phyloP scores from a whole-genome alignment of 495 filamentous ascomycete species.

The Letharia lupina region DNA sequence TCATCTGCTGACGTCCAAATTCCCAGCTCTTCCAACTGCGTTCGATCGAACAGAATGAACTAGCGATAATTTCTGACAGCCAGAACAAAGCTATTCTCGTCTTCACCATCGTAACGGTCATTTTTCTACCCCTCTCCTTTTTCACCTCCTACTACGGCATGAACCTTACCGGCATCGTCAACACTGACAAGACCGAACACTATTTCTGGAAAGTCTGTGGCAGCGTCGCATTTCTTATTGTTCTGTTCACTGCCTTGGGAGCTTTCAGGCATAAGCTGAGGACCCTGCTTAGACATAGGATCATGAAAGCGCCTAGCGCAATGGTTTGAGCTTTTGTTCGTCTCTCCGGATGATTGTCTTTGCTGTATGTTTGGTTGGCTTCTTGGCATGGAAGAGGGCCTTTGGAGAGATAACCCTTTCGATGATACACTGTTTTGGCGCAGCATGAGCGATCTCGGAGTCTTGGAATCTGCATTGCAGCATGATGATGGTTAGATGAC shows the following conservation, averaged over 20 bases:
- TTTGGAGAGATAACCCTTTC: not conserved
- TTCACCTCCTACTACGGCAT: conserved; percentile 34
- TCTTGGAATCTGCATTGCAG: not conserved
- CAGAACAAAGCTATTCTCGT: conserved; percentile 30
- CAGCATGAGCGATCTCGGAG: not conserved
- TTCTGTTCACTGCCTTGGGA: conserved; percentile 22
- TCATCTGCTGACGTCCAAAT: not conserved
- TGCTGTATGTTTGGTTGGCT: not conserved
- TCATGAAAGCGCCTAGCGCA: conserved; percentile 4
- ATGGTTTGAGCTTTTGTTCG: conserved; percentile 6
- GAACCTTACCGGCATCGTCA: conserved; percentile 29
- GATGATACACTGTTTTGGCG: not conserved
- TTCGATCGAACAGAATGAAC: conserved; percentile 30
- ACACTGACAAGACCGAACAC: conserved; percentile 18
- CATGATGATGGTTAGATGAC: not conserved
- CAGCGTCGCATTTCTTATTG: conserved; percentile 22
- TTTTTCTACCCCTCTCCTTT: conserved; percentile 30
- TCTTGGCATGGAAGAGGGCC: not conserved
- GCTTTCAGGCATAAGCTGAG: conserved; percentile 20
- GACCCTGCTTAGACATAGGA: conserved; percentile 11
- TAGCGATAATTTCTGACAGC: conserved; percentile 27
- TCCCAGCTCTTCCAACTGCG: conserved; percentile 28
- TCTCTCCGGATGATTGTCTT: not conserved
- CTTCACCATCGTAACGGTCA: conserved; percentile 28
- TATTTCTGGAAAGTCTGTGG: conserved; percentile 31